Evolutionary conservation across 345 rosid genomes (phyloP).

Genomic region (Boechera stricta): DNA sequence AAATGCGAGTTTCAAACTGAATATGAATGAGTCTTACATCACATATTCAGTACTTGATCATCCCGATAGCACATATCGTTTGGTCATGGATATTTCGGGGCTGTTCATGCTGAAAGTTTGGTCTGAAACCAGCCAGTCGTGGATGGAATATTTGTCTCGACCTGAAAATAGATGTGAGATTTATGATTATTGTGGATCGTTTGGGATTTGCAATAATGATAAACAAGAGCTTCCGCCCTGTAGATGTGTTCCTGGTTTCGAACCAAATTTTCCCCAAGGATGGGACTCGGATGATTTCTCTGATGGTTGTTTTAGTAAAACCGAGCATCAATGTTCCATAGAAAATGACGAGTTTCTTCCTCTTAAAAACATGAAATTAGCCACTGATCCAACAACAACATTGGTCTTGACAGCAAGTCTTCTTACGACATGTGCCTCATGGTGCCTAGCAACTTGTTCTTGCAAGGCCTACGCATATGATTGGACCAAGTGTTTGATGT

Average conservation of each 20-base stretch:
- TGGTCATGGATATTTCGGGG: not conserved
- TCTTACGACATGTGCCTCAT: not conserved
- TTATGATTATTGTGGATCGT: not conserved
- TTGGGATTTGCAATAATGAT: not conserved
- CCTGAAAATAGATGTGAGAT: not conserved
- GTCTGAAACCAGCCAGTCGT: fast-evolving
- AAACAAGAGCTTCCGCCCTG: too few relatives aligned
- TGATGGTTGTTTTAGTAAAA: not conserved
- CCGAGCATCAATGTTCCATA: not conserved
- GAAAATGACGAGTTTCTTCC: not conserved
- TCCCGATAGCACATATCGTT: not conserved
- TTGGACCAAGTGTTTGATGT: not conserved
- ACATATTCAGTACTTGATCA: not conserved
- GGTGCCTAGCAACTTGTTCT: too few relatives aligned
- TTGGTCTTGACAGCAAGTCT: too few relatives aligned
- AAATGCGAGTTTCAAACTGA: not conserved
- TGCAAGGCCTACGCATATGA: not conserved
- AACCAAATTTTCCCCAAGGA: not conserved
- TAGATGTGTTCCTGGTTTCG: not conserved
- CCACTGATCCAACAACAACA: not conserved
- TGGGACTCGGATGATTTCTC: not conserved
- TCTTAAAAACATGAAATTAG: slow-evolving; percentile 1
- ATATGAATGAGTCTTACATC: not conserved
- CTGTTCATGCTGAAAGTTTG: not conserved
- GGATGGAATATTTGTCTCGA: not conserved